These are phyloP conservation scores for Amphichorda felina DNA, from an alignment of 2,329 filamentous ascomycete species.

Conservation along the genomic window DNA sequence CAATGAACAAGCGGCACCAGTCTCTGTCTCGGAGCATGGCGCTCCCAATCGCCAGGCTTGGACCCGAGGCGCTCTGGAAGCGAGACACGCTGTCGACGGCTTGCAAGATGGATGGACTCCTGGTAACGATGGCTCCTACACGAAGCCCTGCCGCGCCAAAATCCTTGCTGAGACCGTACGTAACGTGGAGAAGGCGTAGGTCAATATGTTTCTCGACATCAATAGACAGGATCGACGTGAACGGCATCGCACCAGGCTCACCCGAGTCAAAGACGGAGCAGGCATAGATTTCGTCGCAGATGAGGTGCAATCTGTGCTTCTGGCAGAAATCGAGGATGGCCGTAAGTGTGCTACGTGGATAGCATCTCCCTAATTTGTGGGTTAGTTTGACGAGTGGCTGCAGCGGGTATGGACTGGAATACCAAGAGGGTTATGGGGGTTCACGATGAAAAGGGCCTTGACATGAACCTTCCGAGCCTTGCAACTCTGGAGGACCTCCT, in stretches of 20 bases:
- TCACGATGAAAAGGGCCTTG: constrained; percentile 35
- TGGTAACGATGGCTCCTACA: constrained; percentile 33
- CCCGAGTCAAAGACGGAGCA: constrained; percentile 31
- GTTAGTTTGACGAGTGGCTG: not conserved
- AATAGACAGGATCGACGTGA: constrained; percentile 37
- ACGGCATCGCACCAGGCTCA: constrained; percentile 17
- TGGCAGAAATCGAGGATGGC: constrained; percentile 36
- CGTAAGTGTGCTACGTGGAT: constrained; percentile 27
- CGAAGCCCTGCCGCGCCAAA: constrained; percentile 42
- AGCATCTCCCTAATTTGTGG: constrained; percentile 23
- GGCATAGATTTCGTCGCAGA: constrained; percentile 48
- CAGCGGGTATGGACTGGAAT: not conserved
- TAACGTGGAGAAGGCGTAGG: constrained; percentile 33
- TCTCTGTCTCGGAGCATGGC: constrained; percentile 31
- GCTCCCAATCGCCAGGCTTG: constrained; percentile 27
- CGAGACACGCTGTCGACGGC: constrained; percentile 26
- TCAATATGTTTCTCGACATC: constrained; percentile 30
- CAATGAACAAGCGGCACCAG: constrained; percentile 32
- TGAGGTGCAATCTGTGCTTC: constrained; percentile 35
- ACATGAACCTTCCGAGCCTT: constrained; percentile 23
- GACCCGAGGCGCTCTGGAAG: constrained; percentile 34
- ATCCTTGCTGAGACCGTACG: constrained; percentile 33
- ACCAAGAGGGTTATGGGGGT: constrained; percentile 41
- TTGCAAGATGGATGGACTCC: constrained; percentile 15
- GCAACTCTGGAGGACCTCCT: constrained; percentile 24